Evolutionary conservation across 1,139 yeast genomes (phyloP), one percentile per base, ranked within the genome.

Genomic region (Suhomyces bolitotheri): DNA sequence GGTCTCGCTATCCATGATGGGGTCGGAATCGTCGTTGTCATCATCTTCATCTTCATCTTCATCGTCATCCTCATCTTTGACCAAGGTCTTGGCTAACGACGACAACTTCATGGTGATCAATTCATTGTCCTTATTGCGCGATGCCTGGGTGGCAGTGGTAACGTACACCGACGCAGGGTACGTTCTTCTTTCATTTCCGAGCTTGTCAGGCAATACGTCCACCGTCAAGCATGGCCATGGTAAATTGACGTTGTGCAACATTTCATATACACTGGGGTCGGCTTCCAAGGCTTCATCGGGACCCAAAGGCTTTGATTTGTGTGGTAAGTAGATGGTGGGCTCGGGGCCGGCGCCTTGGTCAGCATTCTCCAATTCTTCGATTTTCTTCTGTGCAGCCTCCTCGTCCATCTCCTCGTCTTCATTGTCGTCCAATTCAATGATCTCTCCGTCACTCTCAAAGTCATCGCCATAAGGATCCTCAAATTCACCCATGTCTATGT

Each of bases 221-320:
- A 94, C 72, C 2, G 97, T 87, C 54, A 92, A 69, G 64, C 97
- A 89, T 14, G 99, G 97, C 97, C 98, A 92, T 52, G 96, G 95
- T 59, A 92, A 70, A 58, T 86, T 87, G 44, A 92, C 87, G 53
- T 87, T 87, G 63, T 92, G 99, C 41, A 92, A 71, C 97, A 92
- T 90, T 54, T 92, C 96, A 58, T 94, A 92, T 4, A 92, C 96
- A 11, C 92, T 72, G 37, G 96, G 96, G 64, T 92, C 98, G 1
- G 98, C 96, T 64, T 92, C 97, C 57, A 92, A 73, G 7, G 85
- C 95, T 66, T 92, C 98, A 64, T 89, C 95, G 2, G 96, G 95
- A 1, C 96, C 97, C 46, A 92, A 71, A 5, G 96, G 96, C 51
- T 79, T 81, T 20, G 94, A 83, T 62, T 79, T 76, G 57, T 89